Evolutionary conservation across 805 yeast species (phyloP), one percentile per base, ranked within the genome.

Genomic region (Cyberlindnera meyerae): DNA sequence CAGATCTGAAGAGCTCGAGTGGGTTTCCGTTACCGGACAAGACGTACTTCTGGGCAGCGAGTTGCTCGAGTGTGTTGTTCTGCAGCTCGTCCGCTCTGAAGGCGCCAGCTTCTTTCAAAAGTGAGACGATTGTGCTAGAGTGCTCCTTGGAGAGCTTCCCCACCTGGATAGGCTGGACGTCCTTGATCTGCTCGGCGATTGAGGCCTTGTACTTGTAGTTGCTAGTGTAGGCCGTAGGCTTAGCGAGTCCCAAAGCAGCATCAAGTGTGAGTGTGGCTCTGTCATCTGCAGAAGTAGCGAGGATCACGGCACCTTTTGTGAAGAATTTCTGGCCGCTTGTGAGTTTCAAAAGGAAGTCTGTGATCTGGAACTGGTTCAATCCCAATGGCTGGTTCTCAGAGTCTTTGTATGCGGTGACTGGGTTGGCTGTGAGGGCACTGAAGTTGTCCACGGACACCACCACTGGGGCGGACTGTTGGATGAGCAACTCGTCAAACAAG

Each of bases 361-460:
- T 78, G 15, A 86, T 52, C 55, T 84, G 88, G 31, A 88, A 69
- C 20, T 80, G 72, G 16, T 69, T 66, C 41, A 79, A 68, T 48
- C 75, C 75, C 38, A 88, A 71, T 8, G 70, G 70, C 27, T 63
- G 57, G 61, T 78, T 77, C 17, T 74, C 64, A 1, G 70, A 58
- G 52, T 79, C 71, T 48, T 73, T 71, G 62, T 88, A 86, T 27
- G 62, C 68, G 8, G 95, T 74, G 35, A 60, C 59, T 6, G 82
- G 69, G 21, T 61, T 51, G 26, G 77, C 71, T 11, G 77, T 57
- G 39, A 85, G 60, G 4, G 79, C 75, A 41, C 85, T 78, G 53
- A 86, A 70, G 53, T 83, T 79, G 57, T 88, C 97, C 29, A 87
- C 68, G 3, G 94, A 70, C 29, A 86, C 65, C 34, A 74, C 64